Base-by-base conservation (phyloP, 2,329 filamentous ascomycete genomes). In the Diaporthe sp. region DNA sequence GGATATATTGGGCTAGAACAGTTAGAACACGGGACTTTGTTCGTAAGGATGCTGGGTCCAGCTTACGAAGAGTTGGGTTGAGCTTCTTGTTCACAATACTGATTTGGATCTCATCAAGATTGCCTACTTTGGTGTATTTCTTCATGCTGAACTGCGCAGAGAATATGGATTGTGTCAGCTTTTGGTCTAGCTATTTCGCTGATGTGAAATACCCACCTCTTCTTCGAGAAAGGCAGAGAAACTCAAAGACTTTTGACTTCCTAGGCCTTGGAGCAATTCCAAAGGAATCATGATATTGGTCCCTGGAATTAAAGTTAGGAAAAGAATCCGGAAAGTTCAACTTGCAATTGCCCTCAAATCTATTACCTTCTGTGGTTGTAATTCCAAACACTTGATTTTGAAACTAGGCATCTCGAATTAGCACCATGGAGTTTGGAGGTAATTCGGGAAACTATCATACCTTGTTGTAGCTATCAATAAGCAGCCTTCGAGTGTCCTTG, bases 191-290 rank as follows among this genome's bases (percentile, higher is more conserved):
- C 13, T 15, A 22, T 6, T 34, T 3, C 4, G 2, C 0, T n/a
- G 6, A 20, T 7, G 6, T 20, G 13, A 10, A 9, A 17, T 17
- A 3, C 58, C 2, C 2, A 63, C 58, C 37, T 63, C 58, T 44
- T 63, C 58, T 63, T 63, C 58, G 20, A 63, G 58, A 2, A 63
- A 63, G 15, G 58, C 58, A 5, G 58, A 63, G 58, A 63, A 63
- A 3, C 58, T 63, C n/a, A 63, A 28, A 2, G n/a, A 44, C 39
- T 44, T 42, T 63, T 63, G 37, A 28, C n/a, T 44, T 6, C 58
- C 58, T 2, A 63, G 58, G 13, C 58, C 58, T 9, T 44, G 58
- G 0, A 63, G 58, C 58, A 63, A 28, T 7, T 63, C 58, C 2
- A 63, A 12, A 28, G 58, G 58, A 20, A 63, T 63, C 3, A 63